Conservation (phyloP, 441 rosid genomes). For the Mallotus repandus region DNA sequence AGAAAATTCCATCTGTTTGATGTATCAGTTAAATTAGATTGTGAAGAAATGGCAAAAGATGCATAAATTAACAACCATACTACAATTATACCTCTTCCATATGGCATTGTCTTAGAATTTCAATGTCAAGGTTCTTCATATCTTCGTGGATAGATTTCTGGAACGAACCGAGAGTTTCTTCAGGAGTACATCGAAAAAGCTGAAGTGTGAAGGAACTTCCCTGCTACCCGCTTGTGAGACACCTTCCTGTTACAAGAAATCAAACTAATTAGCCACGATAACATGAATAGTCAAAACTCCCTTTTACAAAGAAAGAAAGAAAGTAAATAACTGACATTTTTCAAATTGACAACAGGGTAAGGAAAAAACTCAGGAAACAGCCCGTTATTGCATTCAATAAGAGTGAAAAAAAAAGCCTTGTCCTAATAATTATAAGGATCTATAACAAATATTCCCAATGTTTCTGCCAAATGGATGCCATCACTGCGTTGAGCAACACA, state of each 20-base stretch:
- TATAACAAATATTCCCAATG: too few species aligned
- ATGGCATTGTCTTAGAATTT: slow-evolving; percentile 86
- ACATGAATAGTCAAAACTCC: neutral
- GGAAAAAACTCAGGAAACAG: too few species aligned
- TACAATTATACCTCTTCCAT: slow-evolving; percentile 68
- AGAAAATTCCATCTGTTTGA: slow-evolving; percentile 66
- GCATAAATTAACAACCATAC: neutral
- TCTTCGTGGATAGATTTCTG: slow-evolving; percentile 88
- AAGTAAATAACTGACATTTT: too few species aligned
- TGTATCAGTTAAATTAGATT: slow-evolving; percentile 3
- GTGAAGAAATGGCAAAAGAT: slow-evolving; percentile 3
- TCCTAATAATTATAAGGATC: too few species aligned
- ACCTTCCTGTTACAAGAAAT: slow-evolving; percentile 60
- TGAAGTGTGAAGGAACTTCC: slow-evolving; percentile 82
- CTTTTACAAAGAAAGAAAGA: too few species aligned
- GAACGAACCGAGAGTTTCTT: slow-evolving; percentile 79
- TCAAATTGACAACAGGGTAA: too few species aligned
- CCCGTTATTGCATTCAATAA: too few species aligned
- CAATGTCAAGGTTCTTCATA: slow-evolving; percentile 88
- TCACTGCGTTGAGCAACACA: too few species aligned
- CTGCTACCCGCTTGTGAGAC: slow-evolving; percentile 45
- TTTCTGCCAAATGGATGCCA: too few species aligned
- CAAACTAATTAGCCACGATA: slow-evolving; percentile 18
- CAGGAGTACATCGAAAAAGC: slow-evolving; percentile 80
- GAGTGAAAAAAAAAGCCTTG: too few species aligned